Evolutionary conservation across 768 basidiomycete genomes (phyloP).

Genomic region (Pholiota molesta): DNA sequence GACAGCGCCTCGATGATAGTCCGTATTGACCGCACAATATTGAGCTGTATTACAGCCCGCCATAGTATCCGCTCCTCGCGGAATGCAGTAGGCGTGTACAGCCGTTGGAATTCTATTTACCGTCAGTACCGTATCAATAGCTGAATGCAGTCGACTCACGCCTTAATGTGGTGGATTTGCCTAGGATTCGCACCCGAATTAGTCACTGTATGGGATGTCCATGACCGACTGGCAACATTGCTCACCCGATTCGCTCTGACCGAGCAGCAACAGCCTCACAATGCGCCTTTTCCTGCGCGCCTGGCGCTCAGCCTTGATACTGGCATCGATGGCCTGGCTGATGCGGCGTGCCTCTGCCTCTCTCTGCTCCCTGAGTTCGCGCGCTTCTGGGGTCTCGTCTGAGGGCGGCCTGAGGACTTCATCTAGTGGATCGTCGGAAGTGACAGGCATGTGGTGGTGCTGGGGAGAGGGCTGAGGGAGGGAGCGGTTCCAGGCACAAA

Average conservation of each 20-base stretch:
- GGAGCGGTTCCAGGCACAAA: constrained; percentile 26
- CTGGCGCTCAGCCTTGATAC: constrained; percentile 66
- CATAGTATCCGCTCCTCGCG: constrained; percentile 78
- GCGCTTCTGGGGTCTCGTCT: constrained; percentile 66
- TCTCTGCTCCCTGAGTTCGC: constrained; percentile 50
- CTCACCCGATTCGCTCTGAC: constrained; percentile 83
- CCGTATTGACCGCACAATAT: constrained; percentile 77
- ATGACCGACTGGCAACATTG: constrained; percentile 1
- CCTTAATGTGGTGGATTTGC: constrained; percentile 80
- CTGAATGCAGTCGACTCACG: constrained; percentile 50
- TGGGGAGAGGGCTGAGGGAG: constrained; percentile 21
- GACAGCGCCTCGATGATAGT: constrained; percentile 65
- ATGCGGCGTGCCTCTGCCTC: constrained; percentile 71
- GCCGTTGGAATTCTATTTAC: constrained; percentile 69
- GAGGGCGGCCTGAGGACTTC: constrained; percentile 65
- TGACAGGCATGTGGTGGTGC: constrained; percentile 34
- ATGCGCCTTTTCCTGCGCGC: constrained; percentile 67
- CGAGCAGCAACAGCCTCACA: constrained; percentile 74
- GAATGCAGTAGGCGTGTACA: constrained; percentile 77
- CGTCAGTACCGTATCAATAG: not conserved
- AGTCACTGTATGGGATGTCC: constrained; percentile 9
- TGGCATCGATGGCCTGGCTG: constrained; percentile 74
- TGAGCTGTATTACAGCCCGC: constrained; percentile 83
- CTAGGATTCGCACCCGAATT: constrained; percentile 34
- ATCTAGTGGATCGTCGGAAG: constrained; percentile 65